Percentiles rank a stretch among this genome's conserved stretches.
These are phyloP conservation scores for Chlorophyllum brunneum DNA, from an alignment of 768 basidiomycete species.

Conservation along the genomic window DNA sequence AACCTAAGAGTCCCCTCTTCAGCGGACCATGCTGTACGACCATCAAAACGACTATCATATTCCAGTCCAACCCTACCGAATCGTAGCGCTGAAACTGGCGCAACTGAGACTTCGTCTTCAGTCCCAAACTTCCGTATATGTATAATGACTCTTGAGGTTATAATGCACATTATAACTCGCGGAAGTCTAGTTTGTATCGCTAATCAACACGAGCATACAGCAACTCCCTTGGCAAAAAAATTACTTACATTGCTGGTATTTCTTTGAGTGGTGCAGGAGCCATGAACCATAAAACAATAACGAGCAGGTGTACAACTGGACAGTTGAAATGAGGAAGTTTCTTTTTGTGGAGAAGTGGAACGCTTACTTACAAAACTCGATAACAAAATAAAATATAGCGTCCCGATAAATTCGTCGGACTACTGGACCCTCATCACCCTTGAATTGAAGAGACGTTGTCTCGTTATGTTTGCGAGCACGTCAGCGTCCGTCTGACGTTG, in stretches of 20 bases:
- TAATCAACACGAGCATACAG: too few species aligned
- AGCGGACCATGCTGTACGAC: too few species aligned
- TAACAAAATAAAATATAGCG: background rate
- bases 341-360: too few species aligned
- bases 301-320: background rate
- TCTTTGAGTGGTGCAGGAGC: background rate
- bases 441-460: too few species aligned
- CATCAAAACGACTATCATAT: too few species aligned
- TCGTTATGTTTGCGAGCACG: too few species aligned
- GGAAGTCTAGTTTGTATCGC: background rate
- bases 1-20: too few species aligned
- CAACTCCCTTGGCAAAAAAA: background rate
- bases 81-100: too few species aligned
- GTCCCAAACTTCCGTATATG: conserved; percentile 34
- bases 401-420: background rate
- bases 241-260: background rate
- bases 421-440: background rate
- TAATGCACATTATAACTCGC: background rate
- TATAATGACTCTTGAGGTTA: conserved; percentile 23
- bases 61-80: too few species aligned
- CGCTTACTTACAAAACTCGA: background rate
- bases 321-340: background rate
- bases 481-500: too few species aligned
- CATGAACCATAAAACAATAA: background rate
- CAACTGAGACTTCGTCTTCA: too few species aligned